phyloP scores from a whole-genome alignment of 2,329 filamentous ascomycete species.

The Aspergillus tanneri region DNA sequence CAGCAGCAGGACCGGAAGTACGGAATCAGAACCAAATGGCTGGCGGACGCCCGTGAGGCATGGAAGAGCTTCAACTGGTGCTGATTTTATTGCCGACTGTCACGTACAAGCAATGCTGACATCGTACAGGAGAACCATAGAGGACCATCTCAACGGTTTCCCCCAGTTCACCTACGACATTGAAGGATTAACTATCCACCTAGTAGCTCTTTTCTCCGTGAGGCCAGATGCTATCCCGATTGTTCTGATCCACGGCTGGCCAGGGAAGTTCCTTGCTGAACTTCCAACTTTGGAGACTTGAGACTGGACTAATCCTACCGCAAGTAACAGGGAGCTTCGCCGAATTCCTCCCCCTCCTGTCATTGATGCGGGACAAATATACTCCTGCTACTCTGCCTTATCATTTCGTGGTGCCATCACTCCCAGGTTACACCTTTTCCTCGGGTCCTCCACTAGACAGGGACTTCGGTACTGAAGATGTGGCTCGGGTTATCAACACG shows the following conservation, averaged over 20 bases:
- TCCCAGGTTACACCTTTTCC: slow-evolving; percentile 35
- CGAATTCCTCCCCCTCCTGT: slow-evolving; percentile 34
- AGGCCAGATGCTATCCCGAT: slow-evolving; percentile 50
- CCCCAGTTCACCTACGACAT: slow-evolving; percentile 52
- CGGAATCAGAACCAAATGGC: slow-evolving; percentile 52
- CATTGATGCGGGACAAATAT: slow-evolving; percentile 27
- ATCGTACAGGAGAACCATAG: slow-evolving; percentile 31
- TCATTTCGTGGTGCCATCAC: slow-evolving; percentile 34
- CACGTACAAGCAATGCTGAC: slow-evolving; percentile 6
- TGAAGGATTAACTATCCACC: slow-evolving; percentile 48
- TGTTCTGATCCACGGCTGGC: slow-evolving; percentile 44
- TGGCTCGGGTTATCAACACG: slow-evolving; percentile 30
- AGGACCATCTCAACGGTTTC: slow-evolving; percentile 50
- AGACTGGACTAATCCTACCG: neutral
- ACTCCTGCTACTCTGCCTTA: slow-evolving; percentile 29
- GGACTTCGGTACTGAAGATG: slow-evolving; percentile 26
- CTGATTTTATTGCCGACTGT: slow-evolving; percentile 12
- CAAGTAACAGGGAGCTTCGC: slow-evolving; percentile 30
- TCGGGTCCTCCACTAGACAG: slow-evolving; percentile 32
- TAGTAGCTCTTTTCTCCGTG: slow-evolving; percentile 51
- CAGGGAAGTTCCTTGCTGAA: slow-evolving; percentile 22
- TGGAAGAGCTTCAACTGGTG: slow-evolving; percentile 55
- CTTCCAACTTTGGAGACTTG: neutral
- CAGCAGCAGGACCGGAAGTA: slow-evolving; percentile 42
- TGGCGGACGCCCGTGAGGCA: slow-evolving; percentile 40